phyloP scores from a whole-genome alignment of 2,329 filamentous ascomycete genomes.

The Pleurostoma richardsiae region DNA sequence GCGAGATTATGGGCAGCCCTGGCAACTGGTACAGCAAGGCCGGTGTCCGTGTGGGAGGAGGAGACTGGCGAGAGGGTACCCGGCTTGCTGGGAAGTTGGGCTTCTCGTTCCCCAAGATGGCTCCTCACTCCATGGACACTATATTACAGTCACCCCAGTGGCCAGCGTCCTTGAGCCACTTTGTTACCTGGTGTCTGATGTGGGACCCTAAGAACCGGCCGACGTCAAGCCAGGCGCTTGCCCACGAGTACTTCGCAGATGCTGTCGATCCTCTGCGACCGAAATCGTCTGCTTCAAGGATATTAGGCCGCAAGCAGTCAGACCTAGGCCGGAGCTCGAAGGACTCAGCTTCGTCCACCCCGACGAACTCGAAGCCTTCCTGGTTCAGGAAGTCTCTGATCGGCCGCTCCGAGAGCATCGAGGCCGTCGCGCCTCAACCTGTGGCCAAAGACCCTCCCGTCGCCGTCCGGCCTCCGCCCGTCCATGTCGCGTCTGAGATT shows the following conservation, averaged over 20 bases:
- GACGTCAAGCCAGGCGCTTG: conserved; percentile 88
- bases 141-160: conserved; percentile 88
- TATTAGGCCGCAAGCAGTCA: conserved; percentile 86
- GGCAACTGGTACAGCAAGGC: conserved; percentile 97
- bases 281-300: conserved; percentile 81
- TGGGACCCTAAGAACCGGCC: conserved; percentile 94
- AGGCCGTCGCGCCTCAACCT: conserved; percentile 46
- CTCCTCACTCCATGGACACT: conserved; percentile 91
- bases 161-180: conserved; percentile 81
- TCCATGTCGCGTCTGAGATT: conserved; percentile 39
- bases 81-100: conserved; percentile 91
- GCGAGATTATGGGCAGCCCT: conserved; percentile 98
- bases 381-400: conserved; percentile 98
- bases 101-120: conserved; percentile 99
- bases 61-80: conserved; percentile 95
- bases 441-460: conserved; percentile 38
- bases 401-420: conserved; percentile 65
- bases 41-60: conserved; percentile 80
- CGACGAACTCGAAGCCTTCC: conserved; percentile 76
- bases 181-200: conserved; percentile 98
- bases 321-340: conserved; percentile 67
- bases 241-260: conserved; percentile 91
- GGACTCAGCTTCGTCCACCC: conserved; percentile 51
- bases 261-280: conserved; percentile 87
- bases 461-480: conserved; percentile 38